Evolutionary conservation across 164 flowering plant species (phyloP).

Genomic region (Santalum album): DNA sequence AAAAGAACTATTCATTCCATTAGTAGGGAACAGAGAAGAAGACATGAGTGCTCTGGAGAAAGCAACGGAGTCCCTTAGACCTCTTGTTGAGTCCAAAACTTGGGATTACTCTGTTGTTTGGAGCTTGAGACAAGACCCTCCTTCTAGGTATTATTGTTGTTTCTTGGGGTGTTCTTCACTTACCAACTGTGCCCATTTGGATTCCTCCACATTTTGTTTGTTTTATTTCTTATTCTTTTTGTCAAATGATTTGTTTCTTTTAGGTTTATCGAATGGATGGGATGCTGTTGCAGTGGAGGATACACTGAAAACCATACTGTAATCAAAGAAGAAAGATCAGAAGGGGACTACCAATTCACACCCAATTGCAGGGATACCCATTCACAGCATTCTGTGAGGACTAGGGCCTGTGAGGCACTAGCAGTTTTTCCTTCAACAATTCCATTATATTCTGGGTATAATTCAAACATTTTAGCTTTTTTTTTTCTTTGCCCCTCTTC

Average conservation of each 20-base stretch:
- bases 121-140: conserved; percentile 50
- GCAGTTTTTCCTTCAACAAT: conserved; percentile 36
- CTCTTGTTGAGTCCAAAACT: conserved; percentile 25
- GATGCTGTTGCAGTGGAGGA: conserved; percentile 57
- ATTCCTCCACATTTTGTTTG: no score
- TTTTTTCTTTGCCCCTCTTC: neutral
- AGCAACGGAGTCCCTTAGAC: conserved; percentile 41
- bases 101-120: conserved; percentile 71
- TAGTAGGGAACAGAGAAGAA: neutral
- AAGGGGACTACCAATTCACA: neutral
- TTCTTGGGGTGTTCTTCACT: neutral
- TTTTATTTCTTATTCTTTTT: no score
- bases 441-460: conserved; percentile 53
- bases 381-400: conserved; percentile 27
- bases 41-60: conserved; percentile 28
- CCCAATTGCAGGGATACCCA: conserved; percentile 37
- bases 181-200: neutral
- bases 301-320: neutral
- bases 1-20: no score
- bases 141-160: conserved; percentile 30
- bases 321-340: conserved; percentile 17
- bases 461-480: neutral
- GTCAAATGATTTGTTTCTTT: neutral
- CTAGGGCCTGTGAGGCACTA: conserved; percentile 46
- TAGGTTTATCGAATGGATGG: conserved; percentile 57